A percentile compares a stretch with the other conserved stretches of the same genome.
phyloP scores from a whole-genome alignment of 2,329 filamentous ascomycete species.

The Cadophora malorum region DNA sequence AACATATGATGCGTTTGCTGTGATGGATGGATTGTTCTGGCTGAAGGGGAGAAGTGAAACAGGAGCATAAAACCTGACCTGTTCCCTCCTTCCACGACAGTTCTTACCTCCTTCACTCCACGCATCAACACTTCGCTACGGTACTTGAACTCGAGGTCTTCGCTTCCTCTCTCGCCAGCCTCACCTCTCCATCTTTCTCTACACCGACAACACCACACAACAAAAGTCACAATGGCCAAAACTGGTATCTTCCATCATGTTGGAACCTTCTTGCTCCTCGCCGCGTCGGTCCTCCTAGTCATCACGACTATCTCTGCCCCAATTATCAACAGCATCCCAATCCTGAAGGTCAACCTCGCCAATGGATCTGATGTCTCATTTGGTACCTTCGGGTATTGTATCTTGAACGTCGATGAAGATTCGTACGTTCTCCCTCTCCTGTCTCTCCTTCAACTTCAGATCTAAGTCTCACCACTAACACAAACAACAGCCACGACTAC shows the following conservation, averaged over 20 bases:
- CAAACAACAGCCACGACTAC: slow-evolving; percentile 48
- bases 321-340: slow-evolving; percentile 59
- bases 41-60: slow-evolving; percentile 2
- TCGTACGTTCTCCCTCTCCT: slow-evolving; percentile 36
- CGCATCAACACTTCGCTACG: neutral
- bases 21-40: neutral
- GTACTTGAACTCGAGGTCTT: neutral
- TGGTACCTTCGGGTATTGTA: slow-evolving; percentile 67
- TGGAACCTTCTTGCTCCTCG: slow-evolving; percentile 63
- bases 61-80: slow-evolving; percentile 16
- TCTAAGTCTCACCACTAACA: neutral
- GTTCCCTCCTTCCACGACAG: slow-evolving; percentile 2
- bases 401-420: slow-evolving; percentile 43
- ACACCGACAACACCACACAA: neutral
- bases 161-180: neutral
- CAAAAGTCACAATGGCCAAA: slow-evolving; percentile 37
- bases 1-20: neutral
- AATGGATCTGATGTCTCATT: slow-evolving; percentile 54
- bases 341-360: slow-evolving; percentile 58
- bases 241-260: slow-evolving; percentile 56
- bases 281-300: slow-evolving; percentile 61
- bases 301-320: slow-evolving; percentile 65
- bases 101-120: neutral
- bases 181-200: neutral
- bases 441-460: slow-evolving; percentile 4